phyloP scores from a whole-genome alignment of 2,329 filamentous ascomycete species.

The Fusarium lateritium region DNA sequence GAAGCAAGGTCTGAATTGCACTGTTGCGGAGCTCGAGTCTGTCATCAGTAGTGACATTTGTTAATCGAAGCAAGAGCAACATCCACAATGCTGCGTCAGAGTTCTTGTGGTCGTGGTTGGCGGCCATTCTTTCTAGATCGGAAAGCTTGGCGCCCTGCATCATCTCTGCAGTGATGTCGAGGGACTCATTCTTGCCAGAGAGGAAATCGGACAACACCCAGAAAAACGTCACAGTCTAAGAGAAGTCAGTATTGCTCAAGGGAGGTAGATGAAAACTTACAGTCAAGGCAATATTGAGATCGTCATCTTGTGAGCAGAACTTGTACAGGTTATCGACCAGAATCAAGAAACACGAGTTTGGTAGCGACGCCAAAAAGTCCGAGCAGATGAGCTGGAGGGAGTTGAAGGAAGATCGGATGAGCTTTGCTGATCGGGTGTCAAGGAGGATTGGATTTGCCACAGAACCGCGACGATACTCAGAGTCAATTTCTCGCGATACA shows the following conservation, averaged over 20 bases:
- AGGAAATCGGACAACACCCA: slow-evolving; percentile 96
- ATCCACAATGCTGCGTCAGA: slow-evolving; percentile 84
- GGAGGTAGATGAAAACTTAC: slow-evolving; percentile 61
- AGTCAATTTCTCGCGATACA: slow-evolving; percentile 57
- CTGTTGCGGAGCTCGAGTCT: slow-evolving; percentile 85
- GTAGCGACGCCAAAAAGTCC: slow-evolving; percentile 86
- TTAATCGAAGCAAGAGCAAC: slow-evolving; percentile 79
- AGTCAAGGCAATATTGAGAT: slow-evolving; percentile 95
- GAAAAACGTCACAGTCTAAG: slow-evolving; percentile 89
- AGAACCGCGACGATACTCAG: slow-evolving; percentile 53
- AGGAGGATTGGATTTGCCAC: slow-evolving; percentile 55
- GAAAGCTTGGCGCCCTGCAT: slow-evolving; percentile 64
- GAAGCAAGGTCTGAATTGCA: slow-evolving; percentile 90
- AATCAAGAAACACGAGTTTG: slow-evolving; percentile 78
- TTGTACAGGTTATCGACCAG: slow-evolving; percentile 90
- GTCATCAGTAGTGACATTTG: slow-evolving; percentile 78
- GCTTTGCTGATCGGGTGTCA: slow-evolving; percentile 75
- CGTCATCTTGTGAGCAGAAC: slow-evolving; percentile 90
- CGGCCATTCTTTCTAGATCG: slow-evolving; percentile 72
- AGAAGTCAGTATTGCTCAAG: slow-evolving; percentile 12
- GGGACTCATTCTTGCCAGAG: slow-evolving; percentile 70
- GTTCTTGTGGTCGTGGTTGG: slow-evolving; percentile 69
- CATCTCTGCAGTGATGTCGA: slow-evolving; percentile 71
- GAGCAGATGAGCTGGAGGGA: slow-evolving; percentile 94
- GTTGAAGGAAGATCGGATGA: slow-evolving; percentile 89